Conservation (phyloP, 352 stramenopile species). For the Halophytophthora batemanensis region DNA sequence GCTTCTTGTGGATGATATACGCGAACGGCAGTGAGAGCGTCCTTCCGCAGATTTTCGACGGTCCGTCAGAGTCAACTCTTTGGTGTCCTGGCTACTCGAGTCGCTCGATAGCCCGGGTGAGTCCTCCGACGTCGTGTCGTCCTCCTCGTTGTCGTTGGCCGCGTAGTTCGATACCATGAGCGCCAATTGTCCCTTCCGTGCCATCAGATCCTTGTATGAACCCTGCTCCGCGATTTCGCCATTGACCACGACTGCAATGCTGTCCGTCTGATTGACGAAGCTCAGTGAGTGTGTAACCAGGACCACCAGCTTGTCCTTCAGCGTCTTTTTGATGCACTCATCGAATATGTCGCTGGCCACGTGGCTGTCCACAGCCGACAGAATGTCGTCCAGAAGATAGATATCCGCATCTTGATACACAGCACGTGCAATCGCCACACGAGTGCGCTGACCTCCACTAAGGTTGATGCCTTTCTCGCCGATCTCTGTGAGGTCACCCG, state of each 20-base stretch:
- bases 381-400: constrained; percentile 95
- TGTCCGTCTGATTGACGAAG: constrained; percentile 45
- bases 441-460: constrained; percentile 93
- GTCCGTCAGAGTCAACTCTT: constrained; percentile 22
- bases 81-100: constrained; percentile 25
- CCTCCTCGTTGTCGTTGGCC: constrained; percentile 56
- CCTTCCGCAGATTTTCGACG: constrained; percentile 21
- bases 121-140: constrained; percentile 15
- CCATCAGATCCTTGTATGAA: constrained; percentile 58
- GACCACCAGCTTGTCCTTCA: constrained; percentile 88
- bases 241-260: constrained; percentile 44
- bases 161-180: constrained; percentile 69
- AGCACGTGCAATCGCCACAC: constrained; percentile 91
- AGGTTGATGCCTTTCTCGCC: constrained; percentile 98
- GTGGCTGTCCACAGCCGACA: constrained; percentile 96
- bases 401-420: constrained; percentile 95
- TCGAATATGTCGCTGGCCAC: constrained; percentile 94
- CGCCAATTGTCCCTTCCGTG: constrained; percentile 44
- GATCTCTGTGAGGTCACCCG: constrained; percentile 96
- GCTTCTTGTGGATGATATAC: constrained; percentile 52
- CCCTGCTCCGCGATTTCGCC: constrained; percentile 50
- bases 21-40: constrained; percentile 37
- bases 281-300: constrained; percentile 90
- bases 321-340: constrained; percentile 88
- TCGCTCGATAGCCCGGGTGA: constrained; percentile 16